These are phyloP conservation scores for Claviceps monticola DNA, from an alignment of 2,329 filamentous ascomycete genomes.

Conservation along the genomic window DNA sequence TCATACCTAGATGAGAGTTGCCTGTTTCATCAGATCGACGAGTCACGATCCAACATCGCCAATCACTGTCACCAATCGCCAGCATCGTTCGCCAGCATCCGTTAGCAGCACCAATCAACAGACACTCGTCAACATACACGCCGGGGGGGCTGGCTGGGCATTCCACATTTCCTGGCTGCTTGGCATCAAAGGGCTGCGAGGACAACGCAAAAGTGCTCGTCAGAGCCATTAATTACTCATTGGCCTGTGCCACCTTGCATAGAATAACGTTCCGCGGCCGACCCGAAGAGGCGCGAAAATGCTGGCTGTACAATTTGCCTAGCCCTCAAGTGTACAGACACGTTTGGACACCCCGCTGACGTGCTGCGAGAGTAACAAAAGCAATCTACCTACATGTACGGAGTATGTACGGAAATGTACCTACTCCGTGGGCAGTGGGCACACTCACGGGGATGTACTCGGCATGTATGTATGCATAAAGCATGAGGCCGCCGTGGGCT, in stretches of 20 bases:
- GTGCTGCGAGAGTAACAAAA: too few relatives aligned
- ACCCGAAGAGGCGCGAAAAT: neutral
- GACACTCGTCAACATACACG: conserved; percentile 1
- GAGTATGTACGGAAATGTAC: too few relatives aligned
- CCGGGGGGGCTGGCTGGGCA: neutral
- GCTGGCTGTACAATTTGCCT: neutral
- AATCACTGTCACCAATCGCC: too few relatives aligned
- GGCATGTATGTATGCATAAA: neutral
- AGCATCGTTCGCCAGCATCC: too few relatives aligned
- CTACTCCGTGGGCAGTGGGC: too few relatives aligned
- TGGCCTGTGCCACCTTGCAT: neutral
- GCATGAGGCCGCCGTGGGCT: neutral
- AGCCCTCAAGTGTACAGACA: neutral
- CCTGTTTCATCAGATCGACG: neutral
- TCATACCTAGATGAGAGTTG: neutral
- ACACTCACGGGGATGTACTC: too few relatives aligned
- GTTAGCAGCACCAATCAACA: too few relatives aligned
- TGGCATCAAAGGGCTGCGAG: neutral
- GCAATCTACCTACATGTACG: too few relatives aligned
- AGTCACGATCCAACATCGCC: neutral
- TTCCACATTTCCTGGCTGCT: neutral
- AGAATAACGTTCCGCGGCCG: neutral
- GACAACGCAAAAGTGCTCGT: neutral
- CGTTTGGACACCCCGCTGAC: neutral
- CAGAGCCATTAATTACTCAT: neutral